phyloP scores from a whole-genome alignment of 768 basidiomycete species.

The Lentinula boryana region DNA sequence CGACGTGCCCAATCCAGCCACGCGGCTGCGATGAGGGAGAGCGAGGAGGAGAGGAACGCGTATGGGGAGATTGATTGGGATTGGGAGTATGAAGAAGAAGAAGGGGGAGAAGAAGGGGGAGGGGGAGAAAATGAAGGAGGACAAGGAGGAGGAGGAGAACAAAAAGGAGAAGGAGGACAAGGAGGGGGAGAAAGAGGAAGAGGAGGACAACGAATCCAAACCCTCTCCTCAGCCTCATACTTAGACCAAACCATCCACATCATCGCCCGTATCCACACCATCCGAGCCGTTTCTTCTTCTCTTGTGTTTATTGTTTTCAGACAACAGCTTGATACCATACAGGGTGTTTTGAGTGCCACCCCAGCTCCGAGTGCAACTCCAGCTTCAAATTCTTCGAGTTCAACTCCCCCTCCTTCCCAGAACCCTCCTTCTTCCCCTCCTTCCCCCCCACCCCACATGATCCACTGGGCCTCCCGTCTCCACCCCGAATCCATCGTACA shows the following conservation, averaged over 20 bases:
- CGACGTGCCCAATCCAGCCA: neutral
- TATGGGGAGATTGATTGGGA: neutral
- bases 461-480: neutral
- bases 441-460: neutral
- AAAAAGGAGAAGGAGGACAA: no score
- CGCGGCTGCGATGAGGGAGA: neutral
- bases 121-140: no score
- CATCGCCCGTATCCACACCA: neutral
- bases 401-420: no score
- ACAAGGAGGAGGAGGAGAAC: no score
- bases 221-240: neutral
- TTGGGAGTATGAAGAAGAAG: neutral
- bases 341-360: constrained; percentile 10
- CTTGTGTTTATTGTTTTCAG: constrained; percentile 14
- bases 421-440: neutral
- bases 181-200: no score
- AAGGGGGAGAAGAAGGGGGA: no score
- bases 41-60: neutral
- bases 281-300: constrained; percentile 1
- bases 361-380: no score
- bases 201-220: neutral
- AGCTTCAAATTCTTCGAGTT: no score
- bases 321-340: constrained; percentile 12
- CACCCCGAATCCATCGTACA: neutral
- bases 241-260: neutral